Conservation (phyloP, 2,329 filamentous ascomycete species). For the Fusarium incarnatum region DNA sequence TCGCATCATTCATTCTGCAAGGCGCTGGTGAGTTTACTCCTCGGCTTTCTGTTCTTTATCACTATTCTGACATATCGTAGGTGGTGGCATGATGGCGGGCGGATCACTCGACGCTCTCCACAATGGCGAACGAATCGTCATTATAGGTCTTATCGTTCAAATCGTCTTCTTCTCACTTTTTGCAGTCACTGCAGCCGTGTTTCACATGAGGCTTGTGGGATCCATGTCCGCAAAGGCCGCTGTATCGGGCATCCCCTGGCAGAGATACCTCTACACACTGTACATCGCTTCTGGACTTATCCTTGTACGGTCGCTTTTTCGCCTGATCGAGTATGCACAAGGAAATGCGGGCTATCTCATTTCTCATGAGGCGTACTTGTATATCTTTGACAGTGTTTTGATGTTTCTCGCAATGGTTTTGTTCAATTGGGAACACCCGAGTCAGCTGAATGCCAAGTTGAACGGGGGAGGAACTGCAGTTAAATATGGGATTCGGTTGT, state of each 20-base stretch:
- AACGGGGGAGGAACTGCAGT: background rate
- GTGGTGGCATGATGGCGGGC: constrained; percentile 40
- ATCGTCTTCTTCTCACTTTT: constrained; percentile 66
- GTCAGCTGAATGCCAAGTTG: background rate
- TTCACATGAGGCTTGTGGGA: constrained; percentile 50
- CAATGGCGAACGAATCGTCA: constrained; percentile 57
- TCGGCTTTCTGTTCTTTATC: rapidly evolving
- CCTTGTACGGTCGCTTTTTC: constrained; percentile 55
- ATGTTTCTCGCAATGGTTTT: constrained; percentile 57
- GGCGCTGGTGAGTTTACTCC: background rate
- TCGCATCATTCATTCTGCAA: constrained; percentile 30
- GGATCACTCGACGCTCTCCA: constrained; percentile 42
- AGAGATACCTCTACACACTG: constrained; percentile 44
- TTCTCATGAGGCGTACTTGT: constrained; percentile 49
- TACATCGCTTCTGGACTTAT: constrained; percentile 49
- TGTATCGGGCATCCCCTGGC: constrained; percentile 43
- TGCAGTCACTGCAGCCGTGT: constrained; percentile 56
- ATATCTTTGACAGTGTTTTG: constrained; percentile 51
- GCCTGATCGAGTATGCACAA: constrained; percentile 55
- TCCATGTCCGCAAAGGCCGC: background rate
- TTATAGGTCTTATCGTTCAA: constrained; percentile 65
- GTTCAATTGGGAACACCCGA: constrained; percentile 55
- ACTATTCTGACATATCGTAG: background rate
- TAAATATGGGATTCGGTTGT: no score
- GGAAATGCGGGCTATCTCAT: constrained; percentile 49